A percentile compares a stretch with the other conserved stretches of the same genome.
Conservation (phyloP, 441 rosid species). For the Eutrema salsugineum region DNA sequence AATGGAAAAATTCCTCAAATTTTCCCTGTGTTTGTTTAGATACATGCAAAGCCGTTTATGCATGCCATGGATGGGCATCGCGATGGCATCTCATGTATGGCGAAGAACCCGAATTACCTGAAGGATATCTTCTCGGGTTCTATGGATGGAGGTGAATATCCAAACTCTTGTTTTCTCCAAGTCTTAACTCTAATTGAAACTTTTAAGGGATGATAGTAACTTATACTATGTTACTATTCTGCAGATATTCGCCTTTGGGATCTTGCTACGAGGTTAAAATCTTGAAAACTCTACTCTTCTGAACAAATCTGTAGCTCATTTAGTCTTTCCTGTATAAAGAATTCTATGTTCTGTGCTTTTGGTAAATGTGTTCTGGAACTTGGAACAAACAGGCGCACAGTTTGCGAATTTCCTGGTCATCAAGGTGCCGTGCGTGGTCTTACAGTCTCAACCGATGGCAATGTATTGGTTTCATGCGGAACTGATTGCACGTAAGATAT, state of each 20-base stretch:
- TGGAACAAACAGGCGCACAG: constrained; percentile 61
- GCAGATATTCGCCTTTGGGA: constrained; percentile 99
- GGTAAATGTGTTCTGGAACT: constrained; percentile 18
- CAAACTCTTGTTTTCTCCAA: background rate
- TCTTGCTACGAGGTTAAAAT: constrained; percentile 70
- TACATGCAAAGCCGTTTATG: constrained; percentile 87
- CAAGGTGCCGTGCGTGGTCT: constrained; percentile 91
- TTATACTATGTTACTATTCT: background rate
- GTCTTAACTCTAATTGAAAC: background rate
- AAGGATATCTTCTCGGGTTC: constrained; percentile 93
- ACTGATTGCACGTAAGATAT: constrained; percentile 82
- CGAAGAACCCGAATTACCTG: constrained; percentile 85
- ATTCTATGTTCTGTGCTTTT: background rate
- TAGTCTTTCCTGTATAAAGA: background rate
- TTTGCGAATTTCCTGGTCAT: constrained; percentile 92
- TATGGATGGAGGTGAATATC: constrained; percentile 81
- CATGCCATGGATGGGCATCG: constrained; percentile 97
- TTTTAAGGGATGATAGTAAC: background rate
- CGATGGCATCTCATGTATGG: constrained; percentile 90
- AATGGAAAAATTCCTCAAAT: background rate
- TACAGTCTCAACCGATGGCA: constrained; percentile 86
- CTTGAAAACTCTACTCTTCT: background rate
- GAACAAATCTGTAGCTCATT: background rate
- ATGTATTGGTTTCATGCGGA: constrained; percentile 77
- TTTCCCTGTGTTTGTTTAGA: constrained; percentile 35